Evolutionary conservation across 306 rosid species (phyloP).

Genomic region (Castanospermum australe): DNA sequence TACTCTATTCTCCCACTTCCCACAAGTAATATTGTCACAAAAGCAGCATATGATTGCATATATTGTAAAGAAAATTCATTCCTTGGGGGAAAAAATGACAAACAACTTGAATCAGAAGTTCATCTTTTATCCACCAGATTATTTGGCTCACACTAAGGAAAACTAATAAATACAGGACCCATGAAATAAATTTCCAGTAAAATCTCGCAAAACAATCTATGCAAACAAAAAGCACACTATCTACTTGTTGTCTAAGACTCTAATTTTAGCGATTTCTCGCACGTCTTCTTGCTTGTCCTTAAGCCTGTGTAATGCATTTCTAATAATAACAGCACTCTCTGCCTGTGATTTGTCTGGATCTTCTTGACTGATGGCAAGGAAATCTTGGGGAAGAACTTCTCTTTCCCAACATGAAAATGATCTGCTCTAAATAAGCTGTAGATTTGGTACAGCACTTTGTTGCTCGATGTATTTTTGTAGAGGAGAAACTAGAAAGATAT

Average conservation of each 20-base stretch:
- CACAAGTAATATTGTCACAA: not conserved
- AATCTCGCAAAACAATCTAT: constrained; percentile 62
- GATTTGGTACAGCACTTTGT: constrained; percentile 37
- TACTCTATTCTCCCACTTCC: not conserved
- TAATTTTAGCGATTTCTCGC: constrained; percentile 33
- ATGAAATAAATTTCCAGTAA: constrained; percentile 42
- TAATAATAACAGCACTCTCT: constrained; percentile 10
- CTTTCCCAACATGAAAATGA: constrained; percentile 32
- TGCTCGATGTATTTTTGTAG: constrained; percentile 33
- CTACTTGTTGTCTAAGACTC: constrained; percentile 47
- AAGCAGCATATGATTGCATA: constrained; percentile 8
- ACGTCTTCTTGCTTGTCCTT: constrained; percentile 45
- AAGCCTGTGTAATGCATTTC: constrained; percentile 38
- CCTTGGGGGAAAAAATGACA: not conserved
- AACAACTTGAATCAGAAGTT: constrained; percentile 43
- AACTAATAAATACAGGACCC: constrained; percentile 40
- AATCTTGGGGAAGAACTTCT: constrained; percentile 36
- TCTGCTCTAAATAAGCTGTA: constrained; percentile 34
- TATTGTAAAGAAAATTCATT: constrained; percentile 25
- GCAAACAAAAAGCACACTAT: constrained; percentile 44
- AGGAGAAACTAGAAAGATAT: constrained; percentile 41
- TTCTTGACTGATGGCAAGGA: constrained; percentile 25
- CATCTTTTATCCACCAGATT: constrained; percentile 49
- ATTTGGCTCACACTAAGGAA: constrained; percentile 48
- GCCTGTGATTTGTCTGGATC: constrained; percentile 31